A percentile compares a stretch with the other conserved stretches of the same genome.
Evolutionary conservation across 2,329 filamentous ascomycete species (phyloP).

Genomic region (Rutstroemia sp.): DNA sequence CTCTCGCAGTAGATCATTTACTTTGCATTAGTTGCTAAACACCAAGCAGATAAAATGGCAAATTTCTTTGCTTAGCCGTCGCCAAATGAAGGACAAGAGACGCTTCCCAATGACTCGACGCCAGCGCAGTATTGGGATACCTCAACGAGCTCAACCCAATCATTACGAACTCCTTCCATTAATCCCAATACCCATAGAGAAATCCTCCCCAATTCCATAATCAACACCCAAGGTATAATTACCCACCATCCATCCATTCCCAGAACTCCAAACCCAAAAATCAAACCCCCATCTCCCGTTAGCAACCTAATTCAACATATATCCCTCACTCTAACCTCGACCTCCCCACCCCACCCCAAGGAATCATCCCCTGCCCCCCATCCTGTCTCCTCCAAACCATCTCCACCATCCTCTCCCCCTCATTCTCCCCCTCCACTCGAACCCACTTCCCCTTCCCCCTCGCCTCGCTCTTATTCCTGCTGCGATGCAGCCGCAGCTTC

Average conservation of each 20-base stretch:
- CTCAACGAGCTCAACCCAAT: too few relatives aligned
- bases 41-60: too few relatives aligned
- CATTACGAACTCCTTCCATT: neutral
- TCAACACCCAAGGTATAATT: neutral
- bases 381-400: conserved; percentile 8
- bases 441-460: conserved; percentile 1
- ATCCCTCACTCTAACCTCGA: conserved; percentile 3
- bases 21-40: too few relatives aligned
- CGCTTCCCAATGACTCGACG: neutral
- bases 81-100: too few relatives aligned
- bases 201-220: neutral
- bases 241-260: neutral
- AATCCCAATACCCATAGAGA: neutral
- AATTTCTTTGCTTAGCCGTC: too few relatives aligned
- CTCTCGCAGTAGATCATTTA: too few relatives aligned
- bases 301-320: neutral
- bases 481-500: neutral
- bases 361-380: conserved; percentile 5
- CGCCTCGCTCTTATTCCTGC: neutral
- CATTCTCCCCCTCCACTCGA: conserved; percentile 3
- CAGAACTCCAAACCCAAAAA: neutral
- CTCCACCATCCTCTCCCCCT: conserved; percentile 1
- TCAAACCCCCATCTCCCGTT: neutral
- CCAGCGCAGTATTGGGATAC: neutral
- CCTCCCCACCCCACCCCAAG: conserved; percentile 6